Base-by-base conservation (phyloP, 805 yeast species). In the Kuraishia piskuri region DNA sequence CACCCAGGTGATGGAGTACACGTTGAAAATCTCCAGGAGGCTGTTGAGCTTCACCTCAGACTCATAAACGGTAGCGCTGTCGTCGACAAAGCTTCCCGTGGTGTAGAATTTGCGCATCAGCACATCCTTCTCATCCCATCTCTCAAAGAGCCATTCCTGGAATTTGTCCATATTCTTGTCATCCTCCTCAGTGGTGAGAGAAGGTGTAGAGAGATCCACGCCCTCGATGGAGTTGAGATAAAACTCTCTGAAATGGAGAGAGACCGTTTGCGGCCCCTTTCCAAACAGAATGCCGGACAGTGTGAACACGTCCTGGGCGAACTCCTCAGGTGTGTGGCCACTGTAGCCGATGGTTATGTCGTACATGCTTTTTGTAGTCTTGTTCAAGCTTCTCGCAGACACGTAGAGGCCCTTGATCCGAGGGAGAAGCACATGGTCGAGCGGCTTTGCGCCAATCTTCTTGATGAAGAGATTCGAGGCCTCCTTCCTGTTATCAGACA, bases 331-430 rank as follows among this genome's bases (percentile, higher is more conserved):
- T 45, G 65, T 68, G 49, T 88, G 82, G 12, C 90, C 96, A 4
- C 84, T 75, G 67, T 90, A 94, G 0, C 85, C 97, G 46, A 89
- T 76, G 0, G 99, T 89, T 37, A 88, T 68, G 68, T 94, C 97
- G 63, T 90, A 88, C 0, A 94, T 77, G 5, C 74, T 77, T 37
- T 78, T 77, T 14, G 81, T 75, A 4, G 84, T 71, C 9, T 72
- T 65, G 21, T 75, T 67, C 56, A 92, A 74, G 54, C 79, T 76
- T 51, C 77, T 71, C 54, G 91, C 73, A 8, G 84, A 75, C 54
- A 82, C 79, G 61, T 86, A 81, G 25, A 94, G 72, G 0, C 99
- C 99, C 36, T 92, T 82, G 0, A 79, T 75, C 53, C 95, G 79
- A 17, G 99, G 99, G n/a, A 90, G 68, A 56, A 94, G 72, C 14